A percentile compares a stretch with the other conserved stretches of the same genome.
phyloP scores from a whole-genome alignment of 1,284 basidiomycete genomes.

The Boletellus deceptivus region DNA sequence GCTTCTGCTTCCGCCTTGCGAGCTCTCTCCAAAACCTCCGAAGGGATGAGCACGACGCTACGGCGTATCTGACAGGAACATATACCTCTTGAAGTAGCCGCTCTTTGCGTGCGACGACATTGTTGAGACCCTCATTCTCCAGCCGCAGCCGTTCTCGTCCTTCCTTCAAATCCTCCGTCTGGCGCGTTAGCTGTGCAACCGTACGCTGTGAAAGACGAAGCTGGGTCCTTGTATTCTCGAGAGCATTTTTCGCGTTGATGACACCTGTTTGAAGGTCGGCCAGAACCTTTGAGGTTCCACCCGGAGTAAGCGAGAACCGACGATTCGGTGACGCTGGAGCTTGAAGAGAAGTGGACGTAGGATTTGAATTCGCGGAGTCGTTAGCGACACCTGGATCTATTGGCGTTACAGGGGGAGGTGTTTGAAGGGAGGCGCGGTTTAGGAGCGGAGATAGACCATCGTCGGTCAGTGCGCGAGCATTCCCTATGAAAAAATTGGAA shows the following conservation, averaged over 20 bases:
- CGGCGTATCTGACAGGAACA: constrained; percentile 1
- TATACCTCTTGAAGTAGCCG: constrained; percentile 76
- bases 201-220: constrained; percentile 73
- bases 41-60: constrained; percentile 1
- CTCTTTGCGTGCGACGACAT: constrained; percentile 84
- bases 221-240: constrained; percentile 81
- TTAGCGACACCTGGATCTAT: constrained; percentile 31
- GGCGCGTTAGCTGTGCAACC: constrained; percentile 75
- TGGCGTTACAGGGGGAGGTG: constrained; percentile 26
- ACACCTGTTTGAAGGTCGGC: constrained; percentile 82
- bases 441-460: constrained; percentile 48
- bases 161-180: constrained; percentile 84
- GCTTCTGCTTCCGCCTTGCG: constrained; percentile 79
- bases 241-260: constrained; percentile 71
- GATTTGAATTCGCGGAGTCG: constrained; percentile 19
- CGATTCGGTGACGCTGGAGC: constrained; percentile 48
- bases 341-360: constrained; percentile 28
- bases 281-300: constrained; percentile 77
- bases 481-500: constrained; percentile 48
- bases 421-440: constrained; percentile 32
- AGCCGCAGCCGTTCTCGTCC: constrained; percentile 73
- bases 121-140: constrained; percentile 84
- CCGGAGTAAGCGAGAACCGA: constrained; percentile 64
- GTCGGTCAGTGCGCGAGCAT: constrained; percentile 76
- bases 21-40: constrained; percentile 73